Evolutionary conservation across 768 basidiomycete species (phyloP).

Genomic region (Podaxis sp.): DNA sequence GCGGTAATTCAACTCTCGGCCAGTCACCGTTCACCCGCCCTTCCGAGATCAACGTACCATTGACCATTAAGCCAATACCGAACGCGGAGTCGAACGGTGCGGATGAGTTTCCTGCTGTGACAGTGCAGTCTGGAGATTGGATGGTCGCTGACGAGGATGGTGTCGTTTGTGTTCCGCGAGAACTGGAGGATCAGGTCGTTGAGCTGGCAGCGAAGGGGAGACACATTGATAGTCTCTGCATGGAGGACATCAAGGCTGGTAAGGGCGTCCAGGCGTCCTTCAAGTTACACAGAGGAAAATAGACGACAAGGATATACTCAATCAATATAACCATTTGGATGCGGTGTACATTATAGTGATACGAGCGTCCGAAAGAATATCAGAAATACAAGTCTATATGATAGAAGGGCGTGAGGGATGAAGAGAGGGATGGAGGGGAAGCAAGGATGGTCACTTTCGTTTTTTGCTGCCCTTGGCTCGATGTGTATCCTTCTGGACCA

Average conservation of each 20-base stretch:
- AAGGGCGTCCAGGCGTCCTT: conserved; percentile 78
- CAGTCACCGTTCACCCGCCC: conserved; percentile 84
- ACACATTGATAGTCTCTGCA: conserved; percentile 67
- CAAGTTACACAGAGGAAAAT: conserved; percentile 64
- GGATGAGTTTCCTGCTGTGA: conserved; percentile 50
- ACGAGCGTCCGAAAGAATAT: background rate
- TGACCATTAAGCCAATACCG: conserved; percentile 37
- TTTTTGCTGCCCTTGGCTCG: conserved; percentile 1
- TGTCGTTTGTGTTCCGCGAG: conserved; percentile 74
- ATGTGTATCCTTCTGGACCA: background rate
- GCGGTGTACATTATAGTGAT: background rate
- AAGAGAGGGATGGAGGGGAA: too few relatives aligned
- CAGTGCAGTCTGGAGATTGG: conserved; percentile 73
- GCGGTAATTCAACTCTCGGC: conserved; percentile 81
- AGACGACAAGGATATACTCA: conserved; percentile 1
- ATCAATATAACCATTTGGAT: background rate
- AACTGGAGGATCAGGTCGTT: conserved; percentile 51
- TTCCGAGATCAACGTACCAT: conserved; percentile 67
- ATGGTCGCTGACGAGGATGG: conserved; percentile 89
- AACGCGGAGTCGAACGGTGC: conserved; percentile 16
- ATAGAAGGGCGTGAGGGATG: background rate
- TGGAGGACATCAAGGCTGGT: conserved; percentile 74
- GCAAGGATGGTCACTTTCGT: background rate
- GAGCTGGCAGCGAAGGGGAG: conserved; percentile 55
- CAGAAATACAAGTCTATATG: background rate